Evolutionary conservation across 2,329 filamentous ascomycete genomes (phyloP).

Genomic region (Monosporascus sp.): DNA sequence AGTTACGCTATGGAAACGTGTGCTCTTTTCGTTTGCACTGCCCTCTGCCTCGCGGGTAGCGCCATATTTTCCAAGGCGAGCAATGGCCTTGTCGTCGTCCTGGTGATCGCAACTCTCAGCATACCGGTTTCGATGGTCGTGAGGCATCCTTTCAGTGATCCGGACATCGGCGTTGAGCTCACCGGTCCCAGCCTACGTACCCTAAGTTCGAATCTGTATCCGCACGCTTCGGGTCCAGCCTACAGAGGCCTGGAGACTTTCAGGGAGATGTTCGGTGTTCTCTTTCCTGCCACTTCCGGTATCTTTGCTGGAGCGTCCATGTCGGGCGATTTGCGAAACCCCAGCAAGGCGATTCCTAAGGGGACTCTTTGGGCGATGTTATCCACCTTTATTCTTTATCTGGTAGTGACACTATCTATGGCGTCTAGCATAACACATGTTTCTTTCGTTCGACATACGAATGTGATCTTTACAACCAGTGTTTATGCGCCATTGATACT

Average conservation of each 20-base stretch:
- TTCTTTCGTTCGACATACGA: constrained; percentile 69
- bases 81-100: constrained; percentile 66
- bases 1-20: constrained; percentile 70
- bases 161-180: constrained; percentile 62
- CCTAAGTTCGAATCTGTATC: constrained; percentile 68
- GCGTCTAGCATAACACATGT: constrained; percentile 69
- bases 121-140: constrained; percentile 76
- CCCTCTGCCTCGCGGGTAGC: constrained; percentile 74
- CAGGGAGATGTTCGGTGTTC: constrained; percentile 77
- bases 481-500: constrained; percentile 70
- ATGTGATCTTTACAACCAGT: constrained; percentile 78
- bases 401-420: constrained; percentile 72
- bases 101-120: constrained; percentile 70
- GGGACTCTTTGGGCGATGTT: constrained; percentile 76
- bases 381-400: constrained; percentile 71
- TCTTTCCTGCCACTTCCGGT: constrained; percentile 65
- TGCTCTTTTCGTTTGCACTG: constrained; percentile 66
- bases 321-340: constrained; percentile 80
- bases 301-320: constrained; percentile 76
- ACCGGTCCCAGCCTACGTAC: constrained; percentile 72
- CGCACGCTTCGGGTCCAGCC: constrained; percentile 59
- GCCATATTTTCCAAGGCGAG: constrained; percentile 76
- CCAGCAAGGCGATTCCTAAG: constrained; percentile 77
- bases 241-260: constrained; percentile 64
- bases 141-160: constrained; percentile 61